phyloP scores from a whole-genome alignment of 441 rosid species.

The Theobroma grandiflorum region DNA sequence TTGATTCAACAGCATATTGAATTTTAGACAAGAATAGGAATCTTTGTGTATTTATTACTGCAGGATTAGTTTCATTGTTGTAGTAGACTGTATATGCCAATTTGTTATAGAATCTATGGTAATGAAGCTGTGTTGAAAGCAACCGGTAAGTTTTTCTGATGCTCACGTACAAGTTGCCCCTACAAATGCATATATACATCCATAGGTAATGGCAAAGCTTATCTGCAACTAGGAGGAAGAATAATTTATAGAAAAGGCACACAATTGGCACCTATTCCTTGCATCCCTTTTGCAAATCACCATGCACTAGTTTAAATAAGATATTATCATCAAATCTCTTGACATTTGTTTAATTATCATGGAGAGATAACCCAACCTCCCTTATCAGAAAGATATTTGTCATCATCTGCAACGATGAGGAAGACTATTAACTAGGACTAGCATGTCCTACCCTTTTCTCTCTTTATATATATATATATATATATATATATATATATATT shows the following conservation, averaged over 20 bases:
- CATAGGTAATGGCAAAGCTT: not conserved
- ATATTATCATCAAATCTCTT: constrained; percentile 11
- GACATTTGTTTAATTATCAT: not conserved
- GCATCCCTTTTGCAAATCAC: not conserved
- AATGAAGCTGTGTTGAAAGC: not conserved
- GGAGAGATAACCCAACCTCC: not conserved
- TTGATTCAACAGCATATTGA: not conserved
- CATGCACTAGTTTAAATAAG: not conserved
- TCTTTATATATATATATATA: no score
- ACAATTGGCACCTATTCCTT: not conserved
- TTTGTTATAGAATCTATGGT: not conserved
- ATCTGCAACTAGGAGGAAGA: constrained; percentile 4
- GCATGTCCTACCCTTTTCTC: not conserved
- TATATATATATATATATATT: no score
- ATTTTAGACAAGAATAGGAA: not conserved
- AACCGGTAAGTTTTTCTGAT: not conserved
- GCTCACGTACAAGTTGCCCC: not conserved
- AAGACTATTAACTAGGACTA: not conserved
- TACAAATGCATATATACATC: not conserved
- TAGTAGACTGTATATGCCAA: not conserved
- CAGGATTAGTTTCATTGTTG: not conserved
- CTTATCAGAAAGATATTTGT: not conserved
- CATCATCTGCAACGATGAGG: not conserved
- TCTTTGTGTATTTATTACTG: not conserved
- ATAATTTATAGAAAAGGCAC: not conserved